Percentiles rank a stretch among this genome's conserved stretches.
Conservation (phyloP, 768 basidiomycete genomes). For the Lactarius vividus region DNA sequence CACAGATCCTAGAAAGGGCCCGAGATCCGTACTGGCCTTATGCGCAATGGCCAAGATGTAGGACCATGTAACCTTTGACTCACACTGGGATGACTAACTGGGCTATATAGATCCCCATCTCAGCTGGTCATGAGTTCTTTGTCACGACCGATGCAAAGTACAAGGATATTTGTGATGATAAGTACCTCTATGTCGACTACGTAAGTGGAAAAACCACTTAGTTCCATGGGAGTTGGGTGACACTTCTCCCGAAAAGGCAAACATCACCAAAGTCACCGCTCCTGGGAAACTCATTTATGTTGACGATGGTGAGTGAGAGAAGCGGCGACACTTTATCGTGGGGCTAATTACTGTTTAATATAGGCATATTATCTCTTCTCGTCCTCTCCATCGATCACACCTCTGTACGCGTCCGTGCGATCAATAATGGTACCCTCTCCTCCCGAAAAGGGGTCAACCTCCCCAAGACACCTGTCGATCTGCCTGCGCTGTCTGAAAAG, state of each 20-base stretch:
- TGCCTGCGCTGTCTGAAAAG: constrained; percentile 96
- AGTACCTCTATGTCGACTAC: constrained; percentile 92
- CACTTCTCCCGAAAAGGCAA: constrained; percentile 48
- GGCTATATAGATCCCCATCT: constrained; percentile 64
- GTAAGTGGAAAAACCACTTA: constrained; percentile 44
- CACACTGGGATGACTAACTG: constrained; percentile 15
- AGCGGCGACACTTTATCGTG: not conserved
- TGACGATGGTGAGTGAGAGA: constrained; percentile 71
- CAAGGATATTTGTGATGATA: constrained; percentile 74
- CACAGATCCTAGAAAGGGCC: constrained; percentile 80
- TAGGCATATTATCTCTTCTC: constrained; percentile 87
- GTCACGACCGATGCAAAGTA: constrained; percentile 83
- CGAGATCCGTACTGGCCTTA: constrained; percentile 96
- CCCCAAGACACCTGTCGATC: constrained; percentile 95
- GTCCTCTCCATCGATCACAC: constrained; percentile 84
- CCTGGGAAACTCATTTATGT: constrained; percentile 98
- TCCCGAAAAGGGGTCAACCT: constrained; percentile 99
- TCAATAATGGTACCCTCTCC: constrained; percentile 91
- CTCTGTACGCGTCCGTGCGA: constrained; percentile 76
- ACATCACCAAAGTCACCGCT: constrained; percentile 92
- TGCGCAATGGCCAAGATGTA: constrained; percentile 83
- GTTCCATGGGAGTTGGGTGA: constrained; percentile 4
- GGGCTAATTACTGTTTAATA: not conserved
- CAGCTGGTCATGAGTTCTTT: constrained; percentile 91
- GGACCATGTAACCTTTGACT: constrained; percentile 31